Evolutionary conservation across 2,329 filamentous ascomycete genomes (phyloP), one percentile per base, ranked within the genome.

Genomic region (Ophiostoma himal-ulmi): DNA sequence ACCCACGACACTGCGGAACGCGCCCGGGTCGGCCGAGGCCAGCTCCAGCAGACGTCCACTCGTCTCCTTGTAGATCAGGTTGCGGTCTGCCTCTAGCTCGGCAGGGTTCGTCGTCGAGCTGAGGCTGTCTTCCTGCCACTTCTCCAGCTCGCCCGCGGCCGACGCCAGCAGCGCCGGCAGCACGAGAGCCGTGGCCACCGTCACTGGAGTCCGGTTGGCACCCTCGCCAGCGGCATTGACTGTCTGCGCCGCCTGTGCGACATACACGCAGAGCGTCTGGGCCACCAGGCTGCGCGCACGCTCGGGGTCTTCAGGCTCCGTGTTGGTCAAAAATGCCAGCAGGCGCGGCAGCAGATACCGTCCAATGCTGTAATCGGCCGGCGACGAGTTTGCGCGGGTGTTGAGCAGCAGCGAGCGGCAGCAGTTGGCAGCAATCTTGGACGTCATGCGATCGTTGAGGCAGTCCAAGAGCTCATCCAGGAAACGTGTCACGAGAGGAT

Each of bases 381-480:
- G 74, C 72, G 89, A 85, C 0, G 84, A 74, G 37, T 22, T 41
- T 5, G 65, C 82, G 68, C 86, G 82, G 69, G 86, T 81, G 75
- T 90, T 83, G 3, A 97, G 82, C 39, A 98, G 84, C 8, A 98
- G 85, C 8, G 93, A 95, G 70, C 94, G 89, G 74, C 94, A 88
- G 79, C 95, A 99, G 76, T 93, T 93, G 72, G 93, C 91, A 1
- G 95, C 93, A 70, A 97, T 94, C 76, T 92, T 96, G 70, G 92
- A 91, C 1, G 92, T 94, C 86, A 92, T 91, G 73, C 90, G 86
- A 76, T 91, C 91, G 69, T 84, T 87, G 30, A 99, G 85, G 78
- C 94, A 97, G 76, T 97, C 94, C 52, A 94, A 81, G 30, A 97
- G 80, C 80, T 96, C 93, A 74, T 91, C 86, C 3, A 97, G 83